Conservation (phyloP, 1,284 basidiomycete genomes). For the Volvariella volvacea region DNA sequence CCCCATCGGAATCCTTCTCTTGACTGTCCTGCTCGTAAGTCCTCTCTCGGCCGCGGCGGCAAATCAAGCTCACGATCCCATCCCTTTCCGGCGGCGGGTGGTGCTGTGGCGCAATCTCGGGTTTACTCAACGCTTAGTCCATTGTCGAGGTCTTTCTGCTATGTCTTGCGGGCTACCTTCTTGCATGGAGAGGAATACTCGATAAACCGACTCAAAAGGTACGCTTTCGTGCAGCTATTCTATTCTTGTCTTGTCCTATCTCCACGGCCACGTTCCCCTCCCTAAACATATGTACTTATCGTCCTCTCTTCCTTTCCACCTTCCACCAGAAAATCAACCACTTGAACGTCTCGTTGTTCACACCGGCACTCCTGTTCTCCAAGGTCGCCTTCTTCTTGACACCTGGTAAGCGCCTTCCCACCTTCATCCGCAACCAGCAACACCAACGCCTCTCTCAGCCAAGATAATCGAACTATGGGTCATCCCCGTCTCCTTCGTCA, state of each 20-base stretch:
- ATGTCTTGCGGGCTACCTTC: constrained; percentile 80
- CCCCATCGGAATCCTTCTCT: constrained; percentile 24
- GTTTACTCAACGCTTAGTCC: constrained; percentile 43
- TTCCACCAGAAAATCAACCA: constrained; percentile 60
- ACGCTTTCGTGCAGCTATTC: constrained; percentile 12
- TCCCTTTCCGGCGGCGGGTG: not conserved
- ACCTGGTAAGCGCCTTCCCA: constrained; percentile 39
- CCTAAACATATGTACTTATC: not conserved
- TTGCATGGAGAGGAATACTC: constrained; percentile 75
- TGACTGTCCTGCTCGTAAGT: constrained; percentile 27
- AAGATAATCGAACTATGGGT: constrained; percentile 89
- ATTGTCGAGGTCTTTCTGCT: constrained; percentile 87
- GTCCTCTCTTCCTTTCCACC: constrained; percentile 5
- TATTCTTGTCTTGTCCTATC: constrained; percentile 2
- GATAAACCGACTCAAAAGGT: constrained; percentile 89
- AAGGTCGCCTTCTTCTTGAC: constrained; percentile 85
- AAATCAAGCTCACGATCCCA: not conserved
- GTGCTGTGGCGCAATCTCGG: not conserved
- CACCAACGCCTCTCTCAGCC: constrained; percentile 26
- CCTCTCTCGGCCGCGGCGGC: not conserved
- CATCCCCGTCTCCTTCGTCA: constrained; percentile 78
- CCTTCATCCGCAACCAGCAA: not conserved
- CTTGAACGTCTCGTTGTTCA: constrained; percentile 85
- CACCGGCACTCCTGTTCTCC: constrained; percentile 87
- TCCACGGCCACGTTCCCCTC: not conserved